Base-by-base conservation (phyloP, 176 grass and related monocot species). In the Dactylis glomerata region DNA sequence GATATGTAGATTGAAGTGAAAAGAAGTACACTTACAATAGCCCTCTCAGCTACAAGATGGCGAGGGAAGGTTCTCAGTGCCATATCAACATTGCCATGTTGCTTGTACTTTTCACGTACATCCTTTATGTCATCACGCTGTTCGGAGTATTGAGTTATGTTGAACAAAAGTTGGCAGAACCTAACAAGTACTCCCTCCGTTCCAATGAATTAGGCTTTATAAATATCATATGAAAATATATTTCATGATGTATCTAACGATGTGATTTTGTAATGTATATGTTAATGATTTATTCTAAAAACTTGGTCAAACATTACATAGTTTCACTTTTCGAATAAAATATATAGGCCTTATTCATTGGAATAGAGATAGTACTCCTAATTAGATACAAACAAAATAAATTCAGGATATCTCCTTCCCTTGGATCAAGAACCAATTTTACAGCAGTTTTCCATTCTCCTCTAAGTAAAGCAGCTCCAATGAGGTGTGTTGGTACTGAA, bases 341-440 rank as follows among this genome's bases (percentile, higher is more conserved):
- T n/a, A n/a, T n/a, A n/a, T n/a, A n/a, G n/a, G n/a, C n/a, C n/a
- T n/a, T n/a, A n/a, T n/a, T n/a, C n/a, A n/a, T n/a, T n/a, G n/a
- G n/a, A n/a, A n/a, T n/a, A n/a, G n/a, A n/a, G n/a, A n/a, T n/a
- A n/a, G n/a, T n/a, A 86, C 30, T 83, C 40, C 59, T 82, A 68
- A 50, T 10, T 83, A 56, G 73, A 72, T 34, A 83, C 45, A 37
- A 68, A 85, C 42, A 80, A 88, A 84, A 71, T 62, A 80, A 82
- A 75, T 87, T 75, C 33, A 99, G 96, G 96, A 99, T 99, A 99
- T 99, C 96, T 94, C 96, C 96, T 90, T 99, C 93, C 81, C 89
- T 99, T 83, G 96, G 93, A 90, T 99, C 93, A 88, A 99, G 93
- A 89, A 99, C 95, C 86, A 99, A 88, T 36, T 73, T 70, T 23